phyloP scores from a whole-genome alignment of 257 asterid species.

The Salvia miltiorrhiza region DNA sequence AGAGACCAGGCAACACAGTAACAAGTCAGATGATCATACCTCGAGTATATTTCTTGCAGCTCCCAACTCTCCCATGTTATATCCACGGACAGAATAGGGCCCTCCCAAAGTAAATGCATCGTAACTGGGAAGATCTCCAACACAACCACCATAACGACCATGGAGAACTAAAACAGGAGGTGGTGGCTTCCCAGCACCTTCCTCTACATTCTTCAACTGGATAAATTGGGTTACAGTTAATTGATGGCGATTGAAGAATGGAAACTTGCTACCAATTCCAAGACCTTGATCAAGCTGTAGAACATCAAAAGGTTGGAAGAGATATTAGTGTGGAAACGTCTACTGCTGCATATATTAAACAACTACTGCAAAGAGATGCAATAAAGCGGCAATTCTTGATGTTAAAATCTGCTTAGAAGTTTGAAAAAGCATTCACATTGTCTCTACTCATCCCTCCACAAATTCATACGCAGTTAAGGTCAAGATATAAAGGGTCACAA shows the following conservation, averaged over 20 bases:
- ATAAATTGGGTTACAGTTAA: conserved; percentile 70
- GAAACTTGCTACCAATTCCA: conserved; percentile 78
- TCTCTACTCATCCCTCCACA: not conserved
- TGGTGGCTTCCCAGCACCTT: conserved; percentile 85
- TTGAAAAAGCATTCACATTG: not conserved
- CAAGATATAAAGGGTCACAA: not conserved
- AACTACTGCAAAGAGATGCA: not conserved
- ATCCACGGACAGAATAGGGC: conserved; percentile 93
- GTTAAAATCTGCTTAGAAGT: not conserved
- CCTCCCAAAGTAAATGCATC: conserved; percentile 99
- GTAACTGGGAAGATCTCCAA: conserved; percentile 96
- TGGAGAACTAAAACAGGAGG: conserved; percentile 96
- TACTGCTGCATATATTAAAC: not conserved
- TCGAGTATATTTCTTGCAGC: conserved; percentile 89
- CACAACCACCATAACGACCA: conserved; percentile 95
- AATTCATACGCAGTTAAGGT: not conserved
- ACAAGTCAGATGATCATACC: conserved; percentile 36
- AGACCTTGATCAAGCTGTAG: conserved; percentile 95
- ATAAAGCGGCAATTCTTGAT: not conserved
- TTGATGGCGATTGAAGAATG: conserved; percentile 93
- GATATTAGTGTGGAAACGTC: not conserved
- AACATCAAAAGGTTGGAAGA: not conserved
- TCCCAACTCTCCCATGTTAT: conserved; percentile 97
- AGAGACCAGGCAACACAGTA: not conserved
- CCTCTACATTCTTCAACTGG: conserved; percentile 82